A percentile compares a stretch with the other conserved stretches of the same genome.
Evolutionary conservation across 257 asterid genomes (phyloP).

Genomic region (Eucommia ulmoides): DNA sequence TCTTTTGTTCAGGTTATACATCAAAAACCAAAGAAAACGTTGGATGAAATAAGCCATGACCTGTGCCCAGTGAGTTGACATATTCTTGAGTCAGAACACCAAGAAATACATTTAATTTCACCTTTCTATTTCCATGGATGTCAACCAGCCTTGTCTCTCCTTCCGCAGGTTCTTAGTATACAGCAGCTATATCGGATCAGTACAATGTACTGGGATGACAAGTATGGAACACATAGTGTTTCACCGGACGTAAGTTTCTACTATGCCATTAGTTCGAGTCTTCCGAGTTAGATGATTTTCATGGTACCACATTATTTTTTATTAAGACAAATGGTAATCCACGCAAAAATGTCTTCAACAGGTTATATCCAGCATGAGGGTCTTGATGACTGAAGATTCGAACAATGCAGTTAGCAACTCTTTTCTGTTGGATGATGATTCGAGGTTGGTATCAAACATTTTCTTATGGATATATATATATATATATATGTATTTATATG

Average conservation of each 20-base stretch:
- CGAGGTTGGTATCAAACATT: too few species aligned
- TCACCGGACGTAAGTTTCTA: conserved; percentile 75
- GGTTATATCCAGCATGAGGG: conserved; percentile 94
- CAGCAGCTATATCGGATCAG: conserved; percentile 94
- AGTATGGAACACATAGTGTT: conserved; percentile 95
- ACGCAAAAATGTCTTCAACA: conserved; percentile 11
- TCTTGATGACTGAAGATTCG: conserved; percentile 90
- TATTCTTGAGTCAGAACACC: too few species aligned
- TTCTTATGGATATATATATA: too few species aligned
- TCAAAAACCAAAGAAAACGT: neutral
- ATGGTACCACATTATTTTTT: too few species aligned
- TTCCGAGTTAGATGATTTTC: conserved; percentile 11
- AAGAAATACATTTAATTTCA: too few species aligned
- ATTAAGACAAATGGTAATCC: too few species aligned
- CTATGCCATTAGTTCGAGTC: conserved; percentile 28
- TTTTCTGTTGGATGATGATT: conserved; percentile 92
- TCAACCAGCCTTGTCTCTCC: conserved; percentile 8
- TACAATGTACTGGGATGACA: too few species aligned
- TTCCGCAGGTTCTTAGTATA: conserved; percentile 74
- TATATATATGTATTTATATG: too few species aligned
- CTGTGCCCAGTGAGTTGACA: conserved; percentile 97
- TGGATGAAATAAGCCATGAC: neutral
- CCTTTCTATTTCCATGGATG: neutral
- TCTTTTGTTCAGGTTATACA: conserved; percentile 69
- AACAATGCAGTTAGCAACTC: conserved; percentile 91